Conservation (phyloP, 768 basidiomycete genomes). For the Kondoa malvinella region DNA sequence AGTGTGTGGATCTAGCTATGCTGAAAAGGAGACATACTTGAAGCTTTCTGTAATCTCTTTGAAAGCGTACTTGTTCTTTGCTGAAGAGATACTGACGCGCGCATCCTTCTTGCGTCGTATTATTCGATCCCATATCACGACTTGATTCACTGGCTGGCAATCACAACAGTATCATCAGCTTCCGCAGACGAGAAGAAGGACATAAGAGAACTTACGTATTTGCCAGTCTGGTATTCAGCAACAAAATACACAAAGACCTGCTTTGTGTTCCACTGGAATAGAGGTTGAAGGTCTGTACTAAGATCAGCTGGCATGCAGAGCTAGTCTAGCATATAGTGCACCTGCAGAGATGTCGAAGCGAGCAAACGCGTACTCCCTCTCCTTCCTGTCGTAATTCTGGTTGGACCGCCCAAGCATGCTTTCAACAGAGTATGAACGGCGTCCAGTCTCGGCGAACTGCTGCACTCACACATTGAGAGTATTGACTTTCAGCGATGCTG, state of each 20-base stretch:
- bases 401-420: constrained; percentile 17
- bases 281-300: constrained; percentile 52
- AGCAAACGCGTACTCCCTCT: constrained; percentile 62
- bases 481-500: constrained; percentile 40
- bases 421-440: constrained; percentile 2
- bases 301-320: neutral
- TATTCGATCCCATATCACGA: constrained; percentile 85
- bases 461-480: constrained; percentile 53
- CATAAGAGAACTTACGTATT: constrained; percentile 44
- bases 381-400: constrained; percentile 29
- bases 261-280: constrained; percentile 96
- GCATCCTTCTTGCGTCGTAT: constrained; percentile 64
- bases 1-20: neutral
- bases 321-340: constrained; percentile 26
- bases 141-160: constrained; percentile 40
- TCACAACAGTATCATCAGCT: neutral
- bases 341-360: constrained; percentile 69
- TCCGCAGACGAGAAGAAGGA: neutral
- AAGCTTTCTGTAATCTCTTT: constrained; percentile 56
- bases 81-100: constrained; percentile 43
- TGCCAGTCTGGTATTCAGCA: constrained; percentile 58
- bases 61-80: constrained; percentile 68
- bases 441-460: neutral
- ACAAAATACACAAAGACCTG: constrained; percentile 73
- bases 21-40: constrained; percentile 26